phyloP scores from a whole-genome alignment of 768 basidiomycete species.

The Butyriboletus loyo region DNA sequence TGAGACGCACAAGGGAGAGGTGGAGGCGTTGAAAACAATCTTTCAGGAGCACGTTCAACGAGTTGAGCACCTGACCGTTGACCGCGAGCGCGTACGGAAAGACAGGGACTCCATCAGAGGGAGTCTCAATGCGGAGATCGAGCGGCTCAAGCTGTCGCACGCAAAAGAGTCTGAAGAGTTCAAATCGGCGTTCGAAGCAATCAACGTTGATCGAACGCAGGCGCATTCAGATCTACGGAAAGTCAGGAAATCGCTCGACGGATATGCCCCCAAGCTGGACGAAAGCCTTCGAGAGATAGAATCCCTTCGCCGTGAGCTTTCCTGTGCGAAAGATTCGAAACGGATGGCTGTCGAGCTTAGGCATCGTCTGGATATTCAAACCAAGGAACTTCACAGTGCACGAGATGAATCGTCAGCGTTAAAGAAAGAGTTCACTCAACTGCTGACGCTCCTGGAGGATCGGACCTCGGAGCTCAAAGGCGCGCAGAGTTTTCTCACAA shows the following conservation, averaged over 20 bases:
- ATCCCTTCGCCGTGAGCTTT: conserved; percentile 15
- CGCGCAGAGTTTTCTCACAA: conserved; percentile 45
- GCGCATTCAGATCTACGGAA: conserved; percentile 23
- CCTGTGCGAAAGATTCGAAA: conserved; percentile 6
- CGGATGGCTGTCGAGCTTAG: conserved; percentile 11
- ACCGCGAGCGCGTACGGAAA: conserved; percentile 25
- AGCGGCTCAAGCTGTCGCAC: conserved; percentile 14
- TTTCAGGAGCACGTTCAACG: conserved; percentile 20
- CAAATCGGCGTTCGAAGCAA: conserved; percentile 24
- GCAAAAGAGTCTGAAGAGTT: conserved; percentile 15
- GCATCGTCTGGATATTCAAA: conserved; percentile 18
- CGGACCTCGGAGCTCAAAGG: conserved; percentile 45
- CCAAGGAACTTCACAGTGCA: conserved; percentile 18
- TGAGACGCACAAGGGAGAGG: conserved; percentile 9
- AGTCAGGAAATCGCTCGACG: conserved; percentile 18
- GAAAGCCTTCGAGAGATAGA: conserved; percentile 17
- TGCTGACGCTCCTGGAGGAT: conserved; percentile 33
- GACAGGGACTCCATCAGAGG: conserved; percentile 20
- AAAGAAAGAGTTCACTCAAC: conserved; percentile 28
- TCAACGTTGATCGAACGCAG: conserved; percentile 18
- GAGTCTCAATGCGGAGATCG: conserved; percentile 21
- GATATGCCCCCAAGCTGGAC: conserved; percentile 18
- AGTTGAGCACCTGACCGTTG: conserved; percentile 18
- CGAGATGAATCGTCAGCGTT: conserved; percentile 29
- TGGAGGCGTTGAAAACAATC: conserved; percentile 13